Base-by-base conservation (phyloP, 768 basidiomycete species). In the Amanita jacksonii region DNA sequence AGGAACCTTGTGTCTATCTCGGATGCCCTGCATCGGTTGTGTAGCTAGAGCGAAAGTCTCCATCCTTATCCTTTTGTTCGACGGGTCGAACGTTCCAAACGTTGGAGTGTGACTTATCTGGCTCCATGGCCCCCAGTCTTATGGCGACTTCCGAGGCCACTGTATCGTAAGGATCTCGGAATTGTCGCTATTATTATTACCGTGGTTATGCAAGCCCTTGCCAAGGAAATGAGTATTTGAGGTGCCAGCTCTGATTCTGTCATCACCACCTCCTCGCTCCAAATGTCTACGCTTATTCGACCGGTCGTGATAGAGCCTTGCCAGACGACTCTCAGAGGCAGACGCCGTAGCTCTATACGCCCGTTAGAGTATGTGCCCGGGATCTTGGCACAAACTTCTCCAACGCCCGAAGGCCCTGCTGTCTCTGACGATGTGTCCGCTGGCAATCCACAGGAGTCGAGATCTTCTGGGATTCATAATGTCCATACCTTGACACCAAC, bases 321-420 rank as follows among this genome's bases (percentile, higher is more conserved):
- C 54, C 58, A 63, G 43, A 50, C 49, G 35, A 56, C 52, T 38
- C 58, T 67, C 22, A 61, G 66, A 47, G 65, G 58, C 38, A 61
- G 66, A 27, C 63, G 65, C 37, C 62, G 64, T 20, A 70, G 67
- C 51, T 67, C 65, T 38, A 55, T 65, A 45, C 57, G 59, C 37
- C 54, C 61, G 28, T 53, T 63, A 23, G 51, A 47, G 24, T 43
- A 58, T 23, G 53, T 65, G 19, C 61, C 63, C 23, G 53, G 54
- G 24, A 47, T 65, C 13, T 58, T 62, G 32, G 43, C 51, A 7
- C 25, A 35, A 4, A 28, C 49, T 27, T 36, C 49, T 32, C 43
- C 52, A 19, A 38, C 49, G 12, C 49, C 48, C 8, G 59, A 63
- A 28, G 61, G 56, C 28, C 59, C 57, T 42, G 61, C 63, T 24